Evolutionary conservation across 2,329 filamentous ascomycete species (phyloP).

Genomic region (Fusarium globosum): DNA sequence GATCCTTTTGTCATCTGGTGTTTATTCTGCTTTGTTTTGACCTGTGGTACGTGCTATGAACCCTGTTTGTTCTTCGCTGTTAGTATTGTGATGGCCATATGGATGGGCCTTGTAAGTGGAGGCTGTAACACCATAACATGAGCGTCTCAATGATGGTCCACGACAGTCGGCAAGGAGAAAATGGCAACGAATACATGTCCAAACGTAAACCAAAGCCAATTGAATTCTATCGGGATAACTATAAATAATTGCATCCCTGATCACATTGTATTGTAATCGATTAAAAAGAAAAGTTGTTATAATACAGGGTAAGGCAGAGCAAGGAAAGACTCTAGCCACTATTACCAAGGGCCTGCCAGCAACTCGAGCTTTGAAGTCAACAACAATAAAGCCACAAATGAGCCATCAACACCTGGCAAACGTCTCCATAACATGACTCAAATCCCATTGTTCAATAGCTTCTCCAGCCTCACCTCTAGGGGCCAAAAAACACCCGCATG

Average conservation of each 20-base stretch:
- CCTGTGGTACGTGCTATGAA: background rate
- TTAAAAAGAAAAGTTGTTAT: rapidly evolving
- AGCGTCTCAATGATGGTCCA: no score
- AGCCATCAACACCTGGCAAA: background rate
- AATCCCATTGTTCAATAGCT: background rate
- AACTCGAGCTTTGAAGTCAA: constrained; percentile 1
- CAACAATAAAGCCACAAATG: constrained; percentile 4
- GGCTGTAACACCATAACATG: rapidly evolving
- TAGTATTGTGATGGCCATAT: background rate
- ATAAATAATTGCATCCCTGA: rapidly evolving
- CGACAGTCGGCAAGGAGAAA: rapidly evolving
- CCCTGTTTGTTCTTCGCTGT: background rate
- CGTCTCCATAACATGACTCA: background rate
- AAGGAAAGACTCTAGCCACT: no score
- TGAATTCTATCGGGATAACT: rapidly evolving
- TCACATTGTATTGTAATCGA: rapidly evolving
- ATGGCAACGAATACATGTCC: rapidly evolving
- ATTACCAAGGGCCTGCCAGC: background rate
- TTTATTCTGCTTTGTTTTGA: background rate
- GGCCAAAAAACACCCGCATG: constrained; percentile 11
- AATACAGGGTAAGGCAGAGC: background rate
- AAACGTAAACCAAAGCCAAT: rapidly evolving
- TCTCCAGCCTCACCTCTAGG: background rate
- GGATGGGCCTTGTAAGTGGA: background rate
- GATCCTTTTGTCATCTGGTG: rapidly evolving